A percentile compares a stretch with the other conserved stretches of the same genome.
These are phyloP conservation scores for Linum tenue DNA, from an alignment of 345 rosid genomes.

Conservation along the genomic window DNA sequence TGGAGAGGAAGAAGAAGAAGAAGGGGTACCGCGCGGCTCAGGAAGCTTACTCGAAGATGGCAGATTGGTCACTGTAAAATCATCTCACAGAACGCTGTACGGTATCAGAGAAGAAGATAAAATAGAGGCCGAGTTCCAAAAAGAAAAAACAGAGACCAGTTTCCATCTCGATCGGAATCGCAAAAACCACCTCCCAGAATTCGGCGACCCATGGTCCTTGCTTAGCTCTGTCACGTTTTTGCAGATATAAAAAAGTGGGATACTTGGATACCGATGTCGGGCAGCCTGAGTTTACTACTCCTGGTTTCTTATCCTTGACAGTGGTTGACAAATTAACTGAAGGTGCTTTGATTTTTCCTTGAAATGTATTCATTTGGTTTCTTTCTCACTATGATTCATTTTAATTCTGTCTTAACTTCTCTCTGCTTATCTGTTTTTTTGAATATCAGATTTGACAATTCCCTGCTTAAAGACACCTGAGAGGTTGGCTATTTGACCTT, in stretches of 20 bases:
- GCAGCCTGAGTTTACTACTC: slow-evolving; percentile 85
- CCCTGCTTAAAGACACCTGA: slow-evolving; percentile 93
- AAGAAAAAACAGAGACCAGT: too few species aligned
- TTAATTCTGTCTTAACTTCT: neutral
- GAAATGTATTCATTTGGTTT: slow-evolving; percentile 8
- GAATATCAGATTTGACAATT: slow-evolving; percentile 53
- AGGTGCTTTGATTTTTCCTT: slow-evolving; percentile 31
- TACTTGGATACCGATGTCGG: slow-evolving; percentile 95
- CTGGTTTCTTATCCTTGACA: slow-evolving; percentile 81
- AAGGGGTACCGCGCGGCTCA: too few species aligned
- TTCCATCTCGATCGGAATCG: too few species aligned
- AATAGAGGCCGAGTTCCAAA: too few species aligned
- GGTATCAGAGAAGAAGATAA: too few species aligned
- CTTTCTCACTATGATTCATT: neutral
- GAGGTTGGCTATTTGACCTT: slow-evolving; percentile 35
- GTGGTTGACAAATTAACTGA: slow-evolving; percentile 48
- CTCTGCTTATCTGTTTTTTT: neutral
- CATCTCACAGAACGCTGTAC: too few species aligned
- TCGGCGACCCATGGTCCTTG: too few species aligned
- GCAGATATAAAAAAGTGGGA: slow-evolving; percentile 70
- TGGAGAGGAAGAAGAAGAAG: too few species aligned
- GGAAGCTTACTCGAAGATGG: too few species aligned
- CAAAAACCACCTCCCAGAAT: too few species aligned
- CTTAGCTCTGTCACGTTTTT: neutral
- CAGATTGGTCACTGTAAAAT: too few species aligned